Base-by-base conservation (phyloP, 192 early-diverging fungal genomes). In the Coemansia sp. region DNA sequence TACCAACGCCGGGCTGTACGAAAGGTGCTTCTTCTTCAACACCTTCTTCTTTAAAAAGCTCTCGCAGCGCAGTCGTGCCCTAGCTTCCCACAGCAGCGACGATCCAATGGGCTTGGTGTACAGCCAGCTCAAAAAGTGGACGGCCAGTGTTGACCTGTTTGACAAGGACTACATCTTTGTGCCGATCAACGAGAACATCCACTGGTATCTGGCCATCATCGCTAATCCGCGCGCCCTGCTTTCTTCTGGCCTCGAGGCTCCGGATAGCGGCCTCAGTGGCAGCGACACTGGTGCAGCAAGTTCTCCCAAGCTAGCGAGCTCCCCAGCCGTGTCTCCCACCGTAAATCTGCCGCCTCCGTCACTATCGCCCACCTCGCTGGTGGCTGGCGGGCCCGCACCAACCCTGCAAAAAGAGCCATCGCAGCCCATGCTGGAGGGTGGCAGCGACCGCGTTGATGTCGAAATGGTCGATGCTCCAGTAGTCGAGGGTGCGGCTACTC, bases 151-250 rank as follows among this genome's bases (percentile, higher is more conserved):
- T 26, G 83, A 93, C 63, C 62, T 96, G 7, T 93, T 96, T 64
- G 67, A 71, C 4, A 91, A 88, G 58, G 82, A 83, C 34, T 91
- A 86, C 60, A 78, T 94, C 37, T 82, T 96, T 65, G 80, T 96
- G 12, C 94, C 94, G 11, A 91, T 96, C 65, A 88, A 94, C 70
- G 92, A 96, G 70, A 85, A 90, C 83, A 77, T 89, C 38, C 94
- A 96, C 57, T 96, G 94, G 94, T 93, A 96, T 67, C 77, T 93
- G 19, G 90, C 87, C 39, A 72, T 96, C 2, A 87, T 96, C 17
- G 79, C 70, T 68, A 91, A 96, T 58, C 85, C 90, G 3, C 82
- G 86, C 5, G 60, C 72, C 10, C 54, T 87, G 56, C 42, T 83
- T 4, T 9, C 24, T 18, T 26, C 22, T 5, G 21, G 38, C 29